These are phyloP conservation scores for Graphilbum sp. DNA, from an alignment of 2,329 filamentous ascomycete genomes.

Conservation along the genomic window DNA sequence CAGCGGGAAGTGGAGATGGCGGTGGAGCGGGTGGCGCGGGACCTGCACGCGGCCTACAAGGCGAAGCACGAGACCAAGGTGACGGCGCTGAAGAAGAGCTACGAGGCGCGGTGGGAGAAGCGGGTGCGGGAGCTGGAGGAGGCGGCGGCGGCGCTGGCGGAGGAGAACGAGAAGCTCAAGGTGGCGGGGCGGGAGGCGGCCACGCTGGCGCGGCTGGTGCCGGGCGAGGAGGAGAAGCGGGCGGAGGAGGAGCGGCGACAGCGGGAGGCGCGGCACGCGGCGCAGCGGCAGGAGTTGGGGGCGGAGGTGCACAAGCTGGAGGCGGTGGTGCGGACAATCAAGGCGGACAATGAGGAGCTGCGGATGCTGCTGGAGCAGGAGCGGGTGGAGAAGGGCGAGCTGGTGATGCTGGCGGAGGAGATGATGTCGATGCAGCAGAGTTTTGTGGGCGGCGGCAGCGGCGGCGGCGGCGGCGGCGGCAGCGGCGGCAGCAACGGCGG, in stretches of 20 bases:
- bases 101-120: conserved; percentile 83
- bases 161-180: conserved; percentile 61
- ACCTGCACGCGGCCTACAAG: conserved; percentile 88
- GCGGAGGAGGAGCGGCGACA: conserved; percentile 34
- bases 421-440: conserved; percentile 54
- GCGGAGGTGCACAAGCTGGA: conserved; percentile 62
- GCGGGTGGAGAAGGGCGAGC: conserved; percentile 67
- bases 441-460: conserved; percentile 17
- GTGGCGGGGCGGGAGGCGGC: conserved; percentile 48
- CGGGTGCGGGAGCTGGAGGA: conserved; percentile 63
- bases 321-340: conserved; percentile 53
- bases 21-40: conserved; percentile 81
- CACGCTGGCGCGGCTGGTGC: conserved; percentile 42
- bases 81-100: conserved; percentile 66
- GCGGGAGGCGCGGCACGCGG: conserved; percentile 47
- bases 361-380: conserved; percentile 53
- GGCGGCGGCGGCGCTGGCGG: conserved; percentile 49
- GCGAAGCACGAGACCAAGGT: conserved; percentile 96
- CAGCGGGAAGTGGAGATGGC: conserved; percentile 61
- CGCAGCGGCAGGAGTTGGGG: conserved; percentile 51
- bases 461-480: conserved; percentile 9
- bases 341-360: conserved; percentile 51
- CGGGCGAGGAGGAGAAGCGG: conserved; percentile 20
- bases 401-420: conserved; percentile 68
- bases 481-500: not conserved